Base-by-base conservation (phyloP, 78 protist genomes). In the Dictyostelium citrinum region DNA sequence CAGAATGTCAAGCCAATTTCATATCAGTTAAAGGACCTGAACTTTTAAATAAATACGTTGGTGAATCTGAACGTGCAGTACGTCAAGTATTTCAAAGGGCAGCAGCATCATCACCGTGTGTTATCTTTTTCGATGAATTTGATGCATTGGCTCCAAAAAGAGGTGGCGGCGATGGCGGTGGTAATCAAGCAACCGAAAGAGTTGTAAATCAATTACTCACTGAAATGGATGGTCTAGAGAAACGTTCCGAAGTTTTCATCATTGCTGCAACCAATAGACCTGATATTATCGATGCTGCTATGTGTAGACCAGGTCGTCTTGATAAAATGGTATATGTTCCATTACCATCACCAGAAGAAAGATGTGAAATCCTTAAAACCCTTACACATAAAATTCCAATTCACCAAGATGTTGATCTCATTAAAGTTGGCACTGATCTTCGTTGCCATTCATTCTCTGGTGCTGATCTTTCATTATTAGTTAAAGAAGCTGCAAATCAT, bases 111-210 rank as follows among this genome's bases (percentile, higher is more conserved):
- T 81, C 97, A 22, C 99, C 99, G 5, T 99, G 99, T 81, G 98
- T 99, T 58, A 71, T 99, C 61, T 99, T 99, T 95, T 99, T 99
- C 83, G 99, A 99, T 84, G 99, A 99, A 95, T 94, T 99, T 31
- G 99, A 99, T 82, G 98, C 99, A 5, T 84, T 99, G 17, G 93
- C 97, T 12, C 99, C 99, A 5, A 70, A 95, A 39, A 91, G 99
- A 39, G 97, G 67, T 96, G 92, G 84, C 45, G 84, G 49, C 35
- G 92, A 81, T 55, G 84, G 49, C 35, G 72, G 72, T 27, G 99
- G 98, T 58, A 98, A 98, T 84, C 99, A 98, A 64, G 93, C 88
- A 0, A 78, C 98, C 10, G 98, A 97, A 72, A 64, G 99, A 5
- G 98, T 99, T 10, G 99, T 99, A 35, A 99, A 99, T 90, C 98